A percentile compares a stretch with the other conserved stretches of the same genome.
phyloP scores from a whole-genome alignment of 192 early-diverging fungal species.

The Chytriomyces hyalinus region DNA sequence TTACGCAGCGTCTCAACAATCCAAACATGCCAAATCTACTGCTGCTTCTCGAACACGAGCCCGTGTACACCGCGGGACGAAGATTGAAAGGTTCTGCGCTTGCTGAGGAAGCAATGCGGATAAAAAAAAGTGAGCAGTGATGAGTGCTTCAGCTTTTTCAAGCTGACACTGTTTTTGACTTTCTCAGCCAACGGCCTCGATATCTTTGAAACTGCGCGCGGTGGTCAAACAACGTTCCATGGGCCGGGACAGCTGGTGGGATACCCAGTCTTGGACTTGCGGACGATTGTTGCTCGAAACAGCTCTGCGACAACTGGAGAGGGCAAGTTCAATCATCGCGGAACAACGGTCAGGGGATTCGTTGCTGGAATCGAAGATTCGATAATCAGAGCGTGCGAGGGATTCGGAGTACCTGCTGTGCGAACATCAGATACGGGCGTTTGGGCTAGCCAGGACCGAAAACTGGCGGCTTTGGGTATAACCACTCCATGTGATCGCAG shows the following conservation, averaged over 20 bases:
- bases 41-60: conserved; percentile 75
- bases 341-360: conserved; percentile 76
- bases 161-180: conserved; percentile 8
- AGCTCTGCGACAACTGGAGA: background rate
- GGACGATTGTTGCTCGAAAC: conserved; percentile 51
- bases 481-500: background rate
- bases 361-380: conserved; percentile 79
- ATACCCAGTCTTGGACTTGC: conserved; percentile 88
- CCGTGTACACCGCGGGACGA: conserved; percentile 91
- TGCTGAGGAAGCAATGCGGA: conserved; percentile 1
- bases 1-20: conserved; percentile 20
- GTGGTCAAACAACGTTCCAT: conserved; percentile 96
- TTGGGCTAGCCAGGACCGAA: conserved; percentile 82
- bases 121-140: conserved; percentile 1
- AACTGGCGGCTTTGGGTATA: conserved; percentile 91
- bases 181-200: conserved; percentile 11
- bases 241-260: conserved; percentile 96
- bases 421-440: conserved; percentile 85
- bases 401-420: conserved; percentile 68
- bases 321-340: background rate
- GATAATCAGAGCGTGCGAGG: conserved; percentile 73
- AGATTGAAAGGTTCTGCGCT: conserved; percentile 64
- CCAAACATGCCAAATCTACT: conserved; percentile 37
- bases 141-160: conserved; percentile 11
- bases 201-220: conserved; percentile 69